Base-by-base conservation (phyloP, 1,139 yeast genomes). In the Diutina mesorugosa region DNA sequence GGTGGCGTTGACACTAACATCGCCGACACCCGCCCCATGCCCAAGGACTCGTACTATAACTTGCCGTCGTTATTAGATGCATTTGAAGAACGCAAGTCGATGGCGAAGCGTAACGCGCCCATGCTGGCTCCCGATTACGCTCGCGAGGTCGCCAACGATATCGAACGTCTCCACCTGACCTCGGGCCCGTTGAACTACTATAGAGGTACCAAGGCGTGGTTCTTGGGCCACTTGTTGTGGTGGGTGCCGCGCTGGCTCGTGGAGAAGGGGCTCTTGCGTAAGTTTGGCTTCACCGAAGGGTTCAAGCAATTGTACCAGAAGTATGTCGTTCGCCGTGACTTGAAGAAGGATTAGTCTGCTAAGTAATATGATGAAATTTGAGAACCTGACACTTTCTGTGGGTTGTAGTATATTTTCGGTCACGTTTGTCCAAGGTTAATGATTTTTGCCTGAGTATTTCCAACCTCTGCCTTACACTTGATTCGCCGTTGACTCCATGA, bases 101-200 rank as follows among this genome's bases (percentile, higher is more conserved):
- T 87, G 87, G 84, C 90, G 0, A 76, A 68, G 50, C 73, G 78
- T 55, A 81, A 81, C 66, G 68, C 70, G 26, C 93, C 95, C 29
- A 81, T 84, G 79, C 60, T 71, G 1, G 77, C 90, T 0, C 80
- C 74, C 9, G 68, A 58, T 0, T 87, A 82, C 65, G 90, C 91
- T 2, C 63, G 63, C 45, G 67, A 73, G 57, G 83, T 86, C 1
- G 81, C 80, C 16, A 65, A 69, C 55, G 88, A 83, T 63, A 72
- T 73, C 57, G 77, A 72, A 59, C 63, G 65, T 3, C 77, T 76
- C 55, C 72, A 74, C 29, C 18, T 14, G 4, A 69, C 81, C 41
- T 78, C 76, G 59, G 71, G 72, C 1, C 72, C 72, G 4, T 68
- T 77, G 55, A 66, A 77, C 59, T 58, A 69, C 35, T 85, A 84